These are phyloP conservation scores for Ophiostoma triangulosporum DNA, from an alignment of 2,329 filamentous ascomycete genomes.

Conservation along the genomic window DNA sequence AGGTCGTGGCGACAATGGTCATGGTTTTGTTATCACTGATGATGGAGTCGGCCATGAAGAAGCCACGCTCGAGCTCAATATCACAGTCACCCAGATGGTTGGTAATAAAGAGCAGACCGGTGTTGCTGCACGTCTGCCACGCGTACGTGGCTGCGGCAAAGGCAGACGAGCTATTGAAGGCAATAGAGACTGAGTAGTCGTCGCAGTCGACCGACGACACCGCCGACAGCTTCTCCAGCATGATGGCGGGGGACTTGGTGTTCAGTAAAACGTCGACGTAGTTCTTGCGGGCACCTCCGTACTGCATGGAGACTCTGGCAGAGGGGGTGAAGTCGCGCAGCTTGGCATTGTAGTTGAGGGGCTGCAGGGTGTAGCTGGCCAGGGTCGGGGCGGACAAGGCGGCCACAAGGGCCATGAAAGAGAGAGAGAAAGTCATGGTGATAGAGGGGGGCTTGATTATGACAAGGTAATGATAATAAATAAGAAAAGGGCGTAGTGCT, in stretches of 20 bases:
- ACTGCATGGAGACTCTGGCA: conserved; percentile 8
- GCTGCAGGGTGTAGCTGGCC: neutral
- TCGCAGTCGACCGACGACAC: conserved; percentile 20
- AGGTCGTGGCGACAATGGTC: conserved; percentile 20
- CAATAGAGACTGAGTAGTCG: conserved; percentile 16
- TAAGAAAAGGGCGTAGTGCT: too few species aligned
- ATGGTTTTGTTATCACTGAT: conserved; percentile 17
- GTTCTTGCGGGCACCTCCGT: conserved; percentile 4
- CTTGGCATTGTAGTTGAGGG: neutral
- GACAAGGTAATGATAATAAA: neutral
- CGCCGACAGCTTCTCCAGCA: conserved; percentile 21
- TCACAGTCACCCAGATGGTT: conserved; percentile 30
- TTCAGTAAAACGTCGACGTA: conserved; percentile 16
- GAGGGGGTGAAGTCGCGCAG: neutral
- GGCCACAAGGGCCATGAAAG: neutral
- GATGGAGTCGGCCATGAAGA: conserved; percentile 23
- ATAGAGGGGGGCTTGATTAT: neutral
- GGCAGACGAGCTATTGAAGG: conserved; percentile 16
- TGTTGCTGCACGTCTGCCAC: conserved; percentile 15
- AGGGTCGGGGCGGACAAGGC: neutral
- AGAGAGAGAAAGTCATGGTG: neutral
- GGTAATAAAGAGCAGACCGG: conserved; percentile 25
- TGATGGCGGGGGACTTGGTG: conserved; percentile 19
- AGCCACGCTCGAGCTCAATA: conserved; percentile 25
- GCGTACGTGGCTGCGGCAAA: conserved; percentile 16